Evolutionary conservation across 129 eudicot genomes (phyloP), one percentile per base, ranked within the genome.

Genomic region (Flaveria bidentis): DNA sequence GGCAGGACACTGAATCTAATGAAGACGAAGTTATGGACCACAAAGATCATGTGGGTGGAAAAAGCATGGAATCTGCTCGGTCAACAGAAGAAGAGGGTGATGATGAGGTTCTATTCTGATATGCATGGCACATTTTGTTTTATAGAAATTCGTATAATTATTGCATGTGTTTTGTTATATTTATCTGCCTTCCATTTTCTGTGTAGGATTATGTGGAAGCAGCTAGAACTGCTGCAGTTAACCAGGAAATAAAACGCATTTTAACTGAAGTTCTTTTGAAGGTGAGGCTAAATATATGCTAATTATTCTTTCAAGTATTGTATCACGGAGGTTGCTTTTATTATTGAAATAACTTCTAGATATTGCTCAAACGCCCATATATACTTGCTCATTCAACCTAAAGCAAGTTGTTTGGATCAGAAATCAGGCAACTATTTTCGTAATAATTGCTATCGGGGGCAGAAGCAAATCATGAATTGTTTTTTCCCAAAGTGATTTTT

Each of bases 161-260:
- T 28, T 44, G 6, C 73, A 47, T 76, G 26, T 76, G 15, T 25
- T 52, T 7, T 36, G 33, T 63, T 17, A 16, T 51, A 28, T 20
- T 20, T 46, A 10, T 30, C 46, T 57, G 8, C 16, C 20, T 28
- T 63, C 12, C 16, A 20, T 62, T 68, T 74, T 65, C 67, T 77
- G 28, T 80, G 70, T 76, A 94, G 99, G 99, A 88, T 78, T 82
- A 87, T 72, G 88, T 81, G 26, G 99, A 94, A 86, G 97, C 90
- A 56, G 93, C 96, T 68, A 91, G 90, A 87, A 84, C 92, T 78
- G 96, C 96, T 66, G 96, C 94, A 65, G 86, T 91, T 65, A 94
- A 94, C 75, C 92, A 89, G 86, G 97, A 94, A 79, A 94, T 94
- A 75, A 94, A 94, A 69, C 97, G 97, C 45, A 84, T 94, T 20